Evolutionary conservation across 2,329 filamentous ascomycete genomes (phyloP), one percentile per base, ranked within the genome.

Genomic region (Talaromyces islandicus): DNA sequence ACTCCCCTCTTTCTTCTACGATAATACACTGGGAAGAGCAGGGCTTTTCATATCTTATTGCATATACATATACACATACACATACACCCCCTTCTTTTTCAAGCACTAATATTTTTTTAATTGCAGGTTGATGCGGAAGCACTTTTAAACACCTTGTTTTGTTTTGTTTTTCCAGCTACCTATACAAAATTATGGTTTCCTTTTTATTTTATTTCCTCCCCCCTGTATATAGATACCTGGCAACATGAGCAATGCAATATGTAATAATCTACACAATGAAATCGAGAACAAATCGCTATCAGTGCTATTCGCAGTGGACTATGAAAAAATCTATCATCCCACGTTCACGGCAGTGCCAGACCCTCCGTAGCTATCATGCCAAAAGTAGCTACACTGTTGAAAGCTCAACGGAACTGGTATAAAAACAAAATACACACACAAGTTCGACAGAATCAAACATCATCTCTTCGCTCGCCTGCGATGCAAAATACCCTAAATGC

Each of bases 381-480:
- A 52, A 27, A n/a, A 52, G 11, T 52, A 52, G 48, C 19, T 29
- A 30, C 48, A 52, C 24, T 52, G 21, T 52, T 29, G 25, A 52
- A 52, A 52, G 48, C 7, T 27, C 21, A 52, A 52, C 21, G 14
- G 48, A 21, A 52, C 24, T 50, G 43, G 24, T 50, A 25, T 21
- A 57, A 57, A 57, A 57, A 24, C 24, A 56, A 35, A 35, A 46
- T 21, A 56, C 17, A 52, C 17, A 52, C 12, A 10, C 25, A 19
- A 53, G 51, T 53, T 30, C n/a, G 25, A 41, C 51, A 54, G 30
- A 25, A 25, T 55, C 29, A 29, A 29, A 52, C 27, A 52, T 52
- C 48, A 29, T 30, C 30, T 61, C 50, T 48, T 62, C 60, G 56
- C 60, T 62, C 57, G 60, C 60, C 60, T 57, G 60, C 58, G 59